Conservation (phyloP, 345 rosid species). For the Triadica sebifera region DNA sequence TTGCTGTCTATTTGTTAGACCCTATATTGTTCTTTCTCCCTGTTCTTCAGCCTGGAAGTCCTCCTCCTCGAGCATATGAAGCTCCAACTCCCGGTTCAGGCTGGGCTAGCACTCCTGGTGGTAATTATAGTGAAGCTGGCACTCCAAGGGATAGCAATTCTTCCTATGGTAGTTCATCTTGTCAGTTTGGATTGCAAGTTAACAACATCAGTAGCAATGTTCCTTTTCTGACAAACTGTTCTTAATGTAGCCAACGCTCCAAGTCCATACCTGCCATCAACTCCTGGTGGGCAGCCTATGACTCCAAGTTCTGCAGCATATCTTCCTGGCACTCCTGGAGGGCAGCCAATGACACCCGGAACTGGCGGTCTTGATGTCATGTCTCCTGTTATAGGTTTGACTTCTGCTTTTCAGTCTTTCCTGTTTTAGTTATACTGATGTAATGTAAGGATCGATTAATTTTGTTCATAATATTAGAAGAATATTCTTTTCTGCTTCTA, state of each 20-base stretch:
- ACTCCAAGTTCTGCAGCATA: conserved; percentile 77
- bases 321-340: conserved; percentile 96
- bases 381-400: conserved; percentile 85
- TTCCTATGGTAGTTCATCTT: conserved; percentile 52
- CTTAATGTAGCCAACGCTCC: conserved; percentile 77
- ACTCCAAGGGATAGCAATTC: conserved; percentile 84
- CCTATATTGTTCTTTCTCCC: neutral
- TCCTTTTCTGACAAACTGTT: conserved; percentile 6
- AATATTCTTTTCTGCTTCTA: neutral
- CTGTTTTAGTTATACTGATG: neutral
- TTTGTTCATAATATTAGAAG: neutral
- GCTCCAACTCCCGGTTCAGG: conserved; percentile 97
- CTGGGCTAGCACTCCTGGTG: conserved; percentile 90
- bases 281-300: conserved; percentile 89
- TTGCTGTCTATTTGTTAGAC: neutral
- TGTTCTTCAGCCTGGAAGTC: conserved; percentile 79
- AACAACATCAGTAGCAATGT: neutral
- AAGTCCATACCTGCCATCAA: conserved; percentile 89
- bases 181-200: neutral
- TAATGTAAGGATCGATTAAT: neutral
- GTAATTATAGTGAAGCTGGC: conserved; percentile 85
- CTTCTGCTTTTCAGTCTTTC: conserved; percentile 1
- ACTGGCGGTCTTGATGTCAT: conserved; percentile 77
- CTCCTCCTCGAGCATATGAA: conserved; percentile 81
- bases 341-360: conserved; percentile 99